Conservation (phyloP, 495 filamentous ascomycete species). For the Aspergillus sparsus region DNA sequence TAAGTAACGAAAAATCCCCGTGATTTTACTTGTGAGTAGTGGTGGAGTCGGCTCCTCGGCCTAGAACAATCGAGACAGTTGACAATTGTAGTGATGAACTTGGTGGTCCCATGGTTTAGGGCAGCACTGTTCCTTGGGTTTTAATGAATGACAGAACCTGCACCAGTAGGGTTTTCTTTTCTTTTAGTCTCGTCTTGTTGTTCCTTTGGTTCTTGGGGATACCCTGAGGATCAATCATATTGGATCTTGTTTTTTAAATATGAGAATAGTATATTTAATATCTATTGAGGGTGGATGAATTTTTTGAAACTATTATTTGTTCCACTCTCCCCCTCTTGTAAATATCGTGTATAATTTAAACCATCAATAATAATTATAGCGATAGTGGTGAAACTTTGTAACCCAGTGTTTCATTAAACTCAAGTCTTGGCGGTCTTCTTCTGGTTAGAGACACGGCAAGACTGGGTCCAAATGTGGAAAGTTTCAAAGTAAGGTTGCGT, state of each 20-base stretch:
- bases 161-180: no score
- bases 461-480: conserved; percentile 1
- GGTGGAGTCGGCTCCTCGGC: conserved; percentile 3
- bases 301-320: no score
- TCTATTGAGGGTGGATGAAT: no score
- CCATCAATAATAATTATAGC: conserved; percentile 4
- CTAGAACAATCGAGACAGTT: conserved; percentile 8
- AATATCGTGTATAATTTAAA: neutral
- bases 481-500: conserved; percentile 4
- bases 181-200: no score
- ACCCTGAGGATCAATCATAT: no score
- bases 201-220: no score
- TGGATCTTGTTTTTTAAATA: no score
- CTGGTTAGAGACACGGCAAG: conserved; percentile 9
- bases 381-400: conserved; percentile 16
- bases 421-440: conserved; percentile 19
- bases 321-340: neutral
- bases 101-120: neutral
- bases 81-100: neutral
- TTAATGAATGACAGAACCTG: no score
- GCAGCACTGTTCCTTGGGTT: no score
- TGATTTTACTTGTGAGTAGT: no score
- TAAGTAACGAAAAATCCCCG: no score
- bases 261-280: no score
- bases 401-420: conserved; percentile 25